These are phyloP conservation scores for Backusella australiensis DNA, from an alignment of 192 early-diverging fungal species.

Conservation along the genomic window DNA sequence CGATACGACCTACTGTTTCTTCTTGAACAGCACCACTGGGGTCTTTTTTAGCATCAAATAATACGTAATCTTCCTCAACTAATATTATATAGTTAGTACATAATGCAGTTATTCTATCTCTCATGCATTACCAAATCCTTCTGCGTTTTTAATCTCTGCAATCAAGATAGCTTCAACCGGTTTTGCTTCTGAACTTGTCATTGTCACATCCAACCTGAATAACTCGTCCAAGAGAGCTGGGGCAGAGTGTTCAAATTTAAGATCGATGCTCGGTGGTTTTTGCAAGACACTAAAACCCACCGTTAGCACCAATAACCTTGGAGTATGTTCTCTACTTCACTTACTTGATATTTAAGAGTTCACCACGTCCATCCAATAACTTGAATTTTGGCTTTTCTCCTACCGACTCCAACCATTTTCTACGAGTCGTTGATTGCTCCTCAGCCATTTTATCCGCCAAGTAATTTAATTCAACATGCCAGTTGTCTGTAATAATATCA, in stretches of 20 bases:
- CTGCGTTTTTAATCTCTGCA: constrained; percentile 56
- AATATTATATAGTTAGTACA: background rate
- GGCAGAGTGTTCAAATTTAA: constrained; percentile 49
- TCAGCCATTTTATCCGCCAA: constrained; percentile 25
- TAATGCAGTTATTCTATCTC: background rate
- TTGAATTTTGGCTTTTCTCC: constrained; percentile 10
- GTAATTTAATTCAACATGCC: constrained; percentile 48
- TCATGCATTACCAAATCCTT: constrained; percentile 32
- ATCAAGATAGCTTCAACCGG: constrained; percentile 56
- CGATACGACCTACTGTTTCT: constrained; percentile 44
- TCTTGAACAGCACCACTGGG: constrained; percentile 23
- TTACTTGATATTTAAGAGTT: constrained; percentile 47
- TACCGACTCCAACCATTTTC: constrained; percentile 27
- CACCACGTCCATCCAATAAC: constrained; percentile 55
- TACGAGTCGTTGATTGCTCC: constrained; percentile 22
- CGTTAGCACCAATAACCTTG: background rate
- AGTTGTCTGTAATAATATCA: constrained; percentile 41
- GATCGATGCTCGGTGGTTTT: constrained; percentile 58
- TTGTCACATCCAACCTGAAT: constrained; percentile 57
- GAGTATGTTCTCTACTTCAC: background rate
- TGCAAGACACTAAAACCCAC: constrained; percentile 43
- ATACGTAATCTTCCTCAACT: constrained; percentile 24
- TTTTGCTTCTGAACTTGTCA: constrained; percentile 61
- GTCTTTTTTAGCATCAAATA: constrained; percentile 12
- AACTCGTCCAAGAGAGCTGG: constrained; percentile 71